phyloP scores from a whole-genome alignment of 768 basidiomycete genomes.

The Dentipellis fragilis region DNA sequence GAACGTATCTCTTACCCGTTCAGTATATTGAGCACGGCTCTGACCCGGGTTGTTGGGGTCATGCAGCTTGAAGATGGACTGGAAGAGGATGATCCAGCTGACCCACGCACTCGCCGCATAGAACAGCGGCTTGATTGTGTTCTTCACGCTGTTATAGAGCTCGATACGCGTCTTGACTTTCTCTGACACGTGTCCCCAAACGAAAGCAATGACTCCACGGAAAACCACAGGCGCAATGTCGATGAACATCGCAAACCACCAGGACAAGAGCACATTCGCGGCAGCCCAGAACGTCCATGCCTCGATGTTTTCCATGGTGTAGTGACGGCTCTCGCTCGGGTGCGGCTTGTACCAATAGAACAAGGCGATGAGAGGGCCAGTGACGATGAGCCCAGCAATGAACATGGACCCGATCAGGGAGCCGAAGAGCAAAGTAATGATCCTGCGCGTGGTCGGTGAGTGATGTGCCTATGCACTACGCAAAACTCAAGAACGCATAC shows the following conservation, averaged over 20 bases:
- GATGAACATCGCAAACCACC: constrained; percentile 66
- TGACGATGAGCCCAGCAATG: constrained; percentile 49
- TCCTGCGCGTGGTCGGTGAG: neutral
- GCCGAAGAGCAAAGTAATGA: constrained; percentile 40
- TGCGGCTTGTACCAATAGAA: constrained; percentile 63
- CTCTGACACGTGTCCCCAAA: constrained; percentile 75
- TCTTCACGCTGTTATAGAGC: constrained; percentile 60
- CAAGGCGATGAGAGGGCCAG: constrained; percentile 53
- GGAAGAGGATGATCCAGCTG: constrained; percentile 71
- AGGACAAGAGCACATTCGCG: constrained; percentile 66
- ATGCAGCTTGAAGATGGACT: constrained; percentile 51
- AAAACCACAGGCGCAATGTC: constrained; percentile 54
- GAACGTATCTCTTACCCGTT: constrained; percentile 29
- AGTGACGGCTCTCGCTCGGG: constrained; percentile 43
- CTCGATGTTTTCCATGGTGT: constrained; percentile 54
- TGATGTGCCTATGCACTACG: neutral
- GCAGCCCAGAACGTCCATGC: constrained; percentile 82
- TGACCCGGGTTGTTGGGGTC: constrained; percentile 23
- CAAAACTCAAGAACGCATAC: constrained; percentile 23
- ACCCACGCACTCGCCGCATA: constrained; percentile 64
- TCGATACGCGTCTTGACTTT: constrained; percentile 55
- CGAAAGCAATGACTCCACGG: constrained; percentile 40
- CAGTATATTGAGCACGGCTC: constrained; percentile 54
- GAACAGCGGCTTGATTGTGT: constrained; percentile 58
- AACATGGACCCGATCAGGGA: constrained; percentile 65